A percentile compares a stretch with the other conserved stretches of the same genome.
Evolutionary conservation across 805 yeast genomes (phyloP).

Genomic region (Teunomyces panamensis): DNA sequence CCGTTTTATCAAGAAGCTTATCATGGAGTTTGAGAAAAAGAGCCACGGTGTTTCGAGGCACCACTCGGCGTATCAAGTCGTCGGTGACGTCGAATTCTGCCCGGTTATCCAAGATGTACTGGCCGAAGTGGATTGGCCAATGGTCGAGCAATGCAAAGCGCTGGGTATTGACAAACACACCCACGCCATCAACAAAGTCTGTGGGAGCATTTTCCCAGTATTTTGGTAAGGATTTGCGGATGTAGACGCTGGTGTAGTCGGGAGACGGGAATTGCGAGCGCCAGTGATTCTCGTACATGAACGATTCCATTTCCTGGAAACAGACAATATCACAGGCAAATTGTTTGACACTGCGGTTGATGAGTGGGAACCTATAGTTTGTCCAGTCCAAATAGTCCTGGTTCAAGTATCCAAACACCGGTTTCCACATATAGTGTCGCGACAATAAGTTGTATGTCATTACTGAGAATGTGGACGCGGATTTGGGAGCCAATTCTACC

Average conservation of each 20-base stretch:
- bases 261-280: constrained; percentile 21
- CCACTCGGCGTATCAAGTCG: constrained; percentile 91
- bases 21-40: constrained; percentile 73
- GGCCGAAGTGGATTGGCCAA: constrained; percentile 76
- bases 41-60: constrained; percentile 94
- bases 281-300: constrained; percentile 43
- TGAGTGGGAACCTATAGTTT: constrained; percentile 40
- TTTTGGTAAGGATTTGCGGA: constrained; percentile 48
- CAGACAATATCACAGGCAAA: constrained; percentile 59
- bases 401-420: constrained; percentile 52
- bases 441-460: constrained; percentile 48
- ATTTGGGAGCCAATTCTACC: constrained; percentile 12
- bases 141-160: constrained; percentile 64
- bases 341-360: constrained; percentile 26
- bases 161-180: constrained; percentile 73
- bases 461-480: constrained; percentile 18
- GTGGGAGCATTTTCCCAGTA: constrained; percentile 52
- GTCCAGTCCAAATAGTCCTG: constrained; percentile 46
- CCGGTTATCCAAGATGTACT: constrained; percentile 72
- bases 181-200: constrained; percentile 96
- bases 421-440: constrained; percentile 59
- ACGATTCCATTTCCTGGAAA: constrained; percentile 50
- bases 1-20: constrained; percentile 61
- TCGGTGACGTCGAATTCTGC: constrained; percentile 89
- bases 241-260: constrained; percentile 47